Base-by-base conservation (phyloP, 2,329 filamentous ascomycete genomes). In the Exserohilum turcica region DNA sequence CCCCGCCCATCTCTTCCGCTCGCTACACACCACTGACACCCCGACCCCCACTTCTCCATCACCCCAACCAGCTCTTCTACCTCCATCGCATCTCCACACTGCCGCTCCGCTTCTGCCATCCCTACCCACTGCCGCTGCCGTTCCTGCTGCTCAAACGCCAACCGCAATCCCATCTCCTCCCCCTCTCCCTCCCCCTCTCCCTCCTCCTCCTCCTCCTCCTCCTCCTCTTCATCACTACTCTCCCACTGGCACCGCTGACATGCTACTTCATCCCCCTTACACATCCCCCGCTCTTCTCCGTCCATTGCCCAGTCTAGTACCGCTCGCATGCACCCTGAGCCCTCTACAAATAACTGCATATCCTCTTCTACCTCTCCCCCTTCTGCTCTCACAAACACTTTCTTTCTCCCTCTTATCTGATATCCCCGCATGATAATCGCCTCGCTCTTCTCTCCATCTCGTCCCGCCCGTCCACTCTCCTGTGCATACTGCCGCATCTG, bases 401-500 rank as follows among this genome's bases (percentile, higher is more conserved):
- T 7, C 36, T 51, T 42, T 16, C 28, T 32, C 19, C 32, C 27
- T 12, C 16, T 38, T 13, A 7, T 43, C 47, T 8, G 10, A 9
- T 35, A 35, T n/a, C 50, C 52, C 38, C 50, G 36, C 13, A 38
- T 31, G 5, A 55, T 55, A n/a, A 56, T 43, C 21, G 47, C 53
- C 44, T 56, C 38, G 21, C 53, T 56, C 9, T 19, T 27, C 28
- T 28, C 19, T 21, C 43, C 15, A 19, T 54, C 43, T 32, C 40
- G 27, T 6, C 54, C 35, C 44, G 47, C 54, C 9, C 38, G 33
- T 5, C 53, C 38, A 12, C 53, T 56, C 38, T 56, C 48, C 32
- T 56, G 39, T 8, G 48, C 50, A 24, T 57, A 57, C 39, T 60
- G 35, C 27, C 53, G 49, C 16, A 53, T 36, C 8, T 36, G 39